Percentiles rank a stretch among this genome's conserved stretches.
These are phyloP conservation scores for Pascua sp. DNA, from an alignment of 1,284 basidiomycete species.

Conservation along the genomic window DNA sequence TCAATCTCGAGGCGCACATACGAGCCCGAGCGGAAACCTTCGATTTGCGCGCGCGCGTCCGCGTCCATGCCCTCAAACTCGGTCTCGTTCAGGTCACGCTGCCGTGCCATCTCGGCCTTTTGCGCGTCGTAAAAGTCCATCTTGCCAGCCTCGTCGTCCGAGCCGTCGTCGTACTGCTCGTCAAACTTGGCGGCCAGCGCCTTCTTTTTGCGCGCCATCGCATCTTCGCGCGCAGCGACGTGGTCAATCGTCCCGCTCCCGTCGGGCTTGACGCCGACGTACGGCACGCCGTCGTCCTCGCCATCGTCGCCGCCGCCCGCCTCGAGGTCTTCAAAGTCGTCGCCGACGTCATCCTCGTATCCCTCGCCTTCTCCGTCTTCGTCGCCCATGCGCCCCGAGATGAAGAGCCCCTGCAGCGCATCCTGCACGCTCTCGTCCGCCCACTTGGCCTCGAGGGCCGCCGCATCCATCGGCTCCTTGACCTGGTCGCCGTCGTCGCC, in stretches of 20 bases:
- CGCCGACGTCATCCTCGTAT: constrained; percentile 51
- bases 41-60: constrained; percentile 75
- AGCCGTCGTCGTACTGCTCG: constrained; percentile 85
- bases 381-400: constrained; percentile 63
- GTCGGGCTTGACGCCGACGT: constrained; percentile 41
- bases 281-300: constrained; percentile 49
- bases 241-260: constrained; percentile 19
- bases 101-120: constrained; percentile 85
- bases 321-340: constrained; percentile 56
- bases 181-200: constrained; percentile 92
- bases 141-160: constrained; percentile 65
- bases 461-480: constrained; percentile 58
- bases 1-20: constrained; percentile 89
- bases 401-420: constrained; percentile 82
- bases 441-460: constrained; percentile 66
- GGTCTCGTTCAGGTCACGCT: constrained; percentile 75
- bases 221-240: constrained; percentile 54
- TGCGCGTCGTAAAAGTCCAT: constrained; percentile 85
- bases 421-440: constrained; percentile 78
- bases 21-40: constrained; percentile 86
- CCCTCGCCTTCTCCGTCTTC: constrained; percentile 47
- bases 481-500: constrained; percentile 65
- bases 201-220: constrained; percentile 82
- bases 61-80: constrained; percentile 82
- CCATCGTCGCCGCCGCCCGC: constrained; percentile 52